phyloP scores from a whole-genome alignment of 2,329 filamentous ascomycete species.

The Penicillium decumbens region DNA sequence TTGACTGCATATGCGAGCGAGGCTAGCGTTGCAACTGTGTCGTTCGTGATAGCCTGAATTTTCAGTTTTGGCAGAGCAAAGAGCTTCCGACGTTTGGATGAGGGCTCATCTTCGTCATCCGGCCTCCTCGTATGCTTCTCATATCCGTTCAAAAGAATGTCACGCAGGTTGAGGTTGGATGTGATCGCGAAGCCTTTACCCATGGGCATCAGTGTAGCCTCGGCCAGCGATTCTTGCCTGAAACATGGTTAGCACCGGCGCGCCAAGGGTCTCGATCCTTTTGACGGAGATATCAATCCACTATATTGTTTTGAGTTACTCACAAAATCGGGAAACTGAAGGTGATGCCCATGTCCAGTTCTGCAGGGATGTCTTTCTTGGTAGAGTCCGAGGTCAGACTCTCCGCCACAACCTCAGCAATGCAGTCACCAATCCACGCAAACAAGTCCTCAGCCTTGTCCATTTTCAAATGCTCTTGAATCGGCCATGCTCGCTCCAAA shows the following conservation, averaged over 20 bases:
- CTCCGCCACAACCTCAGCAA: slow-evolving; percentile 65
- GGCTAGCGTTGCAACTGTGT: slow-evolving; percentile 72
- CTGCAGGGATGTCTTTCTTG: slow-evolving; percentile 39
- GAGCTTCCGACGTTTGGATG: slow-evolving; percentile 43
- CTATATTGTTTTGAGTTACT: slow-evolving; percentile 15
- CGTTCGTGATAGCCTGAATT: slow-evolving; percentile 74
- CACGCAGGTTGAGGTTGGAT: slow-evolving; percentile 51
- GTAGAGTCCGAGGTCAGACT: slow-evolving; percentile 40
- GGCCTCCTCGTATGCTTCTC: slow-evolving; percentile 47
- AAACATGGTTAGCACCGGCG: slow-evolving; percentile 13
- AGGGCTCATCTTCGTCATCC: slow-evolving; percentile 38
- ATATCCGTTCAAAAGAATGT: slow-evolving; percentile 53
- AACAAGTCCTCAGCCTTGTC: slow-evolving; percentile 72
- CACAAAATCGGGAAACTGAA: slow-evolving; percentile 51
- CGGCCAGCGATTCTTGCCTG: slow-evolving; percentile 51
- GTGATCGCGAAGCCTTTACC: slow-evolving; percentile 56
- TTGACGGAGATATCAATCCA: neutral
- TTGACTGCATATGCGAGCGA: slow-evolving; percentile 70
- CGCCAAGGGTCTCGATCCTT: neutral
- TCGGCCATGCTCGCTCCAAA: slow-evolving; percentile 51
- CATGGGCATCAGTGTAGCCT: slow-evolving; percentile 55
- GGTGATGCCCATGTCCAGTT: slow-evolving; percentile 48
- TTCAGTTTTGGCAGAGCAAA: slow-evolving; percentile 59
- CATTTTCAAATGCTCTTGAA: slow-evolving; percentile 53
- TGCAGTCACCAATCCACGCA: slow-evolving; percentile 73